Base-by-base conservation (phyloP, 257 asterid species). In the Gardenia jasminoides region DNA sequence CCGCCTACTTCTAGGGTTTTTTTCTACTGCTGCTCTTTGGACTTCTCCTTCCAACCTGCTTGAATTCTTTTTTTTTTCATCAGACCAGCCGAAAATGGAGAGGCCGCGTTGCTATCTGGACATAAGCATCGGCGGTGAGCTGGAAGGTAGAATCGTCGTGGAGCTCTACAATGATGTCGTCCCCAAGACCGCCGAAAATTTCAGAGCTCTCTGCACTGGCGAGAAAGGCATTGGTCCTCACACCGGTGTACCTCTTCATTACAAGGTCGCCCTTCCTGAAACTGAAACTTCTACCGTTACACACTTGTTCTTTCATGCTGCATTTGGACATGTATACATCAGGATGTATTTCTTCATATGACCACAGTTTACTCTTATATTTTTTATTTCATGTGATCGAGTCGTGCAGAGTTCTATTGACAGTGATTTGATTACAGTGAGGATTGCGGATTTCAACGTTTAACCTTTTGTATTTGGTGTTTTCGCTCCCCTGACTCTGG, bases 181-280 rank as follows among this genome's bases (percentile, higher is more conserved):
- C 39, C 99, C 99, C 70, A 90, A 82, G 84, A 95, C 99, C 67
- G 94, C 98, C 0, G 99, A 95, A 86, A 95, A 95, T 85, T 95
- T 95, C 88, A 86, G 99, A 85, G 98, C 99, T 64, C 96, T 95
- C 47, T 93, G 99, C 74, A 95, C 97, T 39, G 99, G 99, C 70
- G 99, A 95, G 91, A 95, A 93, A 78, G 99, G 99, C 86, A 84
- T 87, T 86, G 99, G 94, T 0, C 94, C 96, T 2, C 83, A 84
- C 80, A 88, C 97, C 70, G 96, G 90, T 5, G 97, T 89, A 33
- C 97, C 97, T 83, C 94, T 95, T 76, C 99, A 95, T 89, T 93
- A 52, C 89, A 95, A 95, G 99, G 99, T 91, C 47, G 28, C 20
- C 3, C 46, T 33, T 31, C 13, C 7, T 74, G 15, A 52, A 52